Evolutionary conservation across 352 stramenopile genomes (phyloP), one percentile per base, ranked within the genome.

Genomic region (Phytophthora fragariaefolia): DNA sequence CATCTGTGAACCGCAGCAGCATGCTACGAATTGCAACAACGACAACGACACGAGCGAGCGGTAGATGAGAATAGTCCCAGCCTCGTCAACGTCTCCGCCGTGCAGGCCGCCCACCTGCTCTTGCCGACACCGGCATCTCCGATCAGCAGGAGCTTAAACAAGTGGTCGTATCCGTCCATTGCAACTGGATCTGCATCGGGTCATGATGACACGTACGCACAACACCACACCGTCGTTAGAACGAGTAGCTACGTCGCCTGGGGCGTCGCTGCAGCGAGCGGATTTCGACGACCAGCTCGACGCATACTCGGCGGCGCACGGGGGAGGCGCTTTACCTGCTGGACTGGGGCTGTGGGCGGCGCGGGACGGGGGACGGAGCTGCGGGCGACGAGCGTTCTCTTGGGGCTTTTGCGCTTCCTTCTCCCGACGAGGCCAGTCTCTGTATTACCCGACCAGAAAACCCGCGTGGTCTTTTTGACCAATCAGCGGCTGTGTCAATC

Each of bases 141-240:
- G 69, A 99, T 98, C 49, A 99, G 90, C 51, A 99, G 79, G 38
- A 99, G 84, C 81, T 99, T 99, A 77, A 99, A 99, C 30, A 99
- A 87, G 75, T 99, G 95, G 77, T 99, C 97, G 80, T 99, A 99
- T 40, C 83, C 76, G 77, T 93, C 85, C 83, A 91, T 94, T 15
- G 27, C 55, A 58, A 26, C 65, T 58, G 15, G 24, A 63, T 63
- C 48, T 63, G 27, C 36, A 26, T 49, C 17, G n/a, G n/a, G n/a
- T 50, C 50, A 13, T 58, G 34, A 15, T 42, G 34, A 18, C 34
- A 42, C 34, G 34, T 42, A 6, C 55, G 55, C 20, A 47, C 42
- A 55, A 18, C 24, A 69, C 23, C 55, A 42, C 34, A 42, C 18
- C 38, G n/a, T 69, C 46, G 62, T 72, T 61, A 69, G 40, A 47